phyloP scores from a whole-genome alignment of 2,329 filamentous ascomycete species.

The Hypomyces rosellus region DNA sequence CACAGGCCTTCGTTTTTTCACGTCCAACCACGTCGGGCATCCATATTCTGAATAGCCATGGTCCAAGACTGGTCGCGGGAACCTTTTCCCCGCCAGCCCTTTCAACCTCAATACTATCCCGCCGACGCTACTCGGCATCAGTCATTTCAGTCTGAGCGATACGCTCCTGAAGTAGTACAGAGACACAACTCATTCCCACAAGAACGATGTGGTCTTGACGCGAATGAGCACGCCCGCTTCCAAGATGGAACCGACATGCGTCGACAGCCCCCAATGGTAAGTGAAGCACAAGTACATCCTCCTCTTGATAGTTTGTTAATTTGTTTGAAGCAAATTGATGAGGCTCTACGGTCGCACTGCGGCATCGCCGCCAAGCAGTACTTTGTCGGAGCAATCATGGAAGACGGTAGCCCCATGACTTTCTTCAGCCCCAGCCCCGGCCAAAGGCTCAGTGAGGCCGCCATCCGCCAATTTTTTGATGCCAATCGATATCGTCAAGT shows the following conservation, averaged over 20 bases:
- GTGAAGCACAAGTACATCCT: constrained; percentile 4
- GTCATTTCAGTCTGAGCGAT: constrained; percentile 25
- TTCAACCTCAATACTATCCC: constrained; percentile 19
- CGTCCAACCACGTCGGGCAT: background rate
- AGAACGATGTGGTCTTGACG: constrained; percentile 24
- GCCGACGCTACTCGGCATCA: constrained; percentile 22
- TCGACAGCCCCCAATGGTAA: constrained; percentile 35
- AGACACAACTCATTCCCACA: constrained; percentile 25
- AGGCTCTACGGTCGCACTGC: constrained; percentile 46
- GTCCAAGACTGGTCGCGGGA: constrained; percentile 37
- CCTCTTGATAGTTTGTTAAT: background rate
- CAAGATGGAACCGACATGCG: constrained; percentile 29
- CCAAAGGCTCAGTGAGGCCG: constrained; percentile 29
- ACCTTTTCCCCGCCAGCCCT: constrained; percentile 28
- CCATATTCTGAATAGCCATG: constrained; percentile 23
- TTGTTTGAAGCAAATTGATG: constrained; percentile 40
- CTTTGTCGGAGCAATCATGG: constrained; percentile 45
- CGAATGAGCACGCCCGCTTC: constrained; percentile 28
- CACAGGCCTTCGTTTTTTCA: background rate
- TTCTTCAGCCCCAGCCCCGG: constrained; percentile 43
- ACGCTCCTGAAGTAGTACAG: constrained; percentile 19
- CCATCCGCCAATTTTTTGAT: constrained; percentile 42
- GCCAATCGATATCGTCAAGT: constrained; percentile 36
- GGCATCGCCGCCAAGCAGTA: constrained; percentile 45
- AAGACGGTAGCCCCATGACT: constrained; percentile 40